These are phyloP conservation scores for Nannizzia gypsea DNA, from an alignment of 2,329 filamentous ascomycete genomes.

Conservation along the genomic window DNA sequence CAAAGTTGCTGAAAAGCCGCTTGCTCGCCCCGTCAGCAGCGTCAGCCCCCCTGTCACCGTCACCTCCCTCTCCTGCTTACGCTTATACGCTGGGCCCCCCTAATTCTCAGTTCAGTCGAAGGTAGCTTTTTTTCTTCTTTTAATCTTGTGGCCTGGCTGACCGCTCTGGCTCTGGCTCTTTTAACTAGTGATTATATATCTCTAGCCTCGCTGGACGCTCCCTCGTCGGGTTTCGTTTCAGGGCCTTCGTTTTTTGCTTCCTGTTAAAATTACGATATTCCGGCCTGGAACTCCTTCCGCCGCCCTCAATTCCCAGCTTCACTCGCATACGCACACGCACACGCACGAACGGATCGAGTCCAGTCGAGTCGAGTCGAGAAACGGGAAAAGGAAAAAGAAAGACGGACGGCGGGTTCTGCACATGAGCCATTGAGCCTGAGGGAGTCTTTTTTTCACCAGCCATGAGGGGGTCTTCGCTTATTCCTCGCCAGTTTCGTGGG, in stretches of 20 bases:
- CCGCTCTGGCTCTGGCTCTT: not conserved
- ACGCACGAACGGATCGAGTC: not conserved
- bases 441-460: not conserved
- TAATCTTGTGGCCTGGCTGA: not conserved
- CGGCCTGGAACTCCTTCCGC: not conserved
- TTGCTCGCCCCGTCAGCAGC: no score
- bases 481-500: slow-evolving; percentile 42
- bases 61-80: no score
- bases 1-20: no score
- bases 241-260: not conserved
- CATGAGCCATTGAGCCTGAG: not conserved
- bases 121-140: not conserved
- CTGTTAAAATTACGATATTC: not conserved
- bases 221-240: not conserved
- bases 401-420: not conserved
- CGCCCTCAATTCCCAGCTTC: not conserved
- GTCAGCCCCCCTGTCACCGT: no score
- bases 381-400: not conserved
- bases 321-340: no score
- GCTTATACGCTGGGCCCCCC: no score
- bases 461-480: slow-evolving; percentile 42
- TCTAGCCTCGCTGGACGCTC: not conserved
- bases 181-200: not conserved
- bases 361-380: not conserved
- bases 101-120: no score